Evolutionary conservation across 768 basidiomycete genomes (phyloP).

Genomic region (Trametes meyenii): DNA sequence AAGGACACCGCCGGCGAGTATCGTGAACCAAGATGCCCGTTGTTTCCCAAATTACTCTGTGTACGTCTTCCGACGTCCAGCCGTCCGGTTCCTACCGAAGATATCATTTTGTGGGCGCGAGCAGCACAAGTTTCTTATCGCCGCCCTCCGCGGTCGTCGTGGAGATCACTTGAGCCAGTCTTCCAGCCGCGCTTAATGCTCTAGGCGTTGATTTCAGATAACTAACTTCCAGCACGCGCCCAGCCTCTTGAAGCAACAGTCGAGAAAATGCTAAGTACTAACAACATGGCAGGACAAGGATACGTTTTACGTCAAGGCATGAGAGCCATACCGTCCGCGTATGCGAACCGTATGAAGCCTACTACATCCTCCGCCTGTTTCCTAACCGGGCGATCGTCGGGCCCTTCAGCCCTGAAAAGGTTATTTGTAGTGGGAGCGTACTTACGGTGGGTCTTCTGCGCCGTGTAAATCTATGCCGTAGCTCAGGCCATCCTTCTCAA

Average conservation of each 20-base stretch:
- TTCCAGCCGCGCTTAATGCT: background rate
- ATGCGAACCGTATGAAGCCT: constrained; percentile 59
- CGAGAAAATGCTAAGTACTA: background rate
- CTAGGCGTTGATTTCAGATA: background rate
- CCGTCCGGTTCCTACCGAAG: background rate
- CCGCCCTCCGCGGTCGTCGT: background rate
- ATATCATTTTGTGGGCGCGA: constrained; percentile 1
- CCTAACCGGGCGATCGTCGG: constrained; percentile 17
- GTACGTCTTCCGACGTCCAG: background rate
- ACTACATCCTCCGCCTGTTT: constrained; percentile 27
- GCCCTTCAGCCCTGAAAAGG: background rate
- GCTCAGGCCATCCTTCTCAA: constrained; percentile 64
- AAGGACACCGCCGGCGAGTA: too few species aligned
- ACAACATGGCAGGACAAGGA: background rate
- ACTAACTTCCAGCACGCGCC: background rate
- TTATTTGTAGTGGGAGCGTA: constrained; percentile 12
- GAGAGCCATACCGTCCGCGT: constrained; percentile 54
- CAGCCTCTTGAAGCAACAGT: background rate
- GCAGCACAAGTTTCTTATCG: constrained; percentile 2
- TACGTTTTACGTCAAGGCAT: constrained; percentile 41
- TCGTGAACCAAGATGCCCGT: too few species aligned
- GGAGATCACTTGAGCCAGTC: background rate
- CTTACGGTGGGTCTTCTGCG: constrained; percentile 52
- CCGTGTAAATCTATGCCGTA: constrained; percentile 36
- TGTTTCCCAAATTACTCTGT: background rate